Conservation (phyloP, 495 filamentous ascomycete species). For the Pyrenula aspistea region DNA sequence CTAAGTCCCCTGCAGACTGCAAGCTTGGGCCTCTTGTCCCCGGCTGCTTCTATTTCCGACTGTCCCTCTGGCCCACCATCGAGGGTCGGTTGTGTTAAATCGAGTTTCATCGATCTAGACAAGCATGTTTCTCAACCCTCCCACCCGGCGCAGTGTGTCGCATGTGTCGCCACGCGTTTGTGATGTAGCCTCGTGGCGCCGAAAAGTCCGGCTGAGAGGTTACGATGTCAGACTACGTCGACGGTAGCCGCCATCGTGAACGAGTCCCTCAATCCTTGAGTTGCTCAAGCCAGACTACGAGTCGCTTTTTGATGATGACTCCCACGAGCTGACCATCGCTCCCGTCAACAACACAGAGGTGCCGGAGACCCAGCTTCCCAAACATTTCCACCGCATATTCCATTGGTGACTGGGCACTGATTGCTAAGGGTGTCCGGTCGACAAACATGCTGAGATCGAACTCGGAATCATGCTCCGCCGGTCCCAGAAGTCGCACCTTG, state of each 20-base stretch:
- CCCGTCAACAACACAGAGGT: slow-evolving; percentile 31
- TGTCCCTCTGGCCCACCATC: too few species aligned
- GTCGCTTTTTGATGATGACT: slow-evolving; percentile 25
- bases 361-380: slow-evolving; percentile 38
- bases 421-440: slow-evolving; percentile 37
- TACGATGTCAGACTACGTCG: too few species aligned
- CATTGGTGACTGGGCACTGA: slow-evolving; percentile 38
- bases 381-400: slow-evolving; percentile 49
- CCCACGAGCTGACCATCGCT: slow-evolving; percentile 21
- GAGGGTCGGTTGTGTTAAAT: too few species aligned
- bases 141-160: not conserved
- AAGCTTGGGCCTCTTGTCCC: not conserved
- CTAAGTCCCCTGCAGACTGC: not conserved
- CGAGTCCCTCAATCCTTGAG: slow-evolving; percentile 6
- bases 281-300: slow-evolving; percentile 21
- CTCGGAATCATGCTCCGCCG: slow-evolving; percentile 18
- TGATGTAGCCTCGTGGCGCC: not conserved
- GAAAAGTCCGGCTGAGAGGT: not conserved
- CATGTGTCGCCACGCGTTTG: not conserved
- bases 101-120: too few species aligned
- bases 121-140: too few species aligned
- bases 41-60: not conserved
- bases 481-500: slow-evolving; percentile 27
- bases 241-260: too few species aligned
- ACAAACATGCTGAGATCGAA: slow-evolving; percentile 35